phyloP scores from a whole-genome alignment of 371 early-diverging fungal species.

The Mortierella sp. region DNA sequence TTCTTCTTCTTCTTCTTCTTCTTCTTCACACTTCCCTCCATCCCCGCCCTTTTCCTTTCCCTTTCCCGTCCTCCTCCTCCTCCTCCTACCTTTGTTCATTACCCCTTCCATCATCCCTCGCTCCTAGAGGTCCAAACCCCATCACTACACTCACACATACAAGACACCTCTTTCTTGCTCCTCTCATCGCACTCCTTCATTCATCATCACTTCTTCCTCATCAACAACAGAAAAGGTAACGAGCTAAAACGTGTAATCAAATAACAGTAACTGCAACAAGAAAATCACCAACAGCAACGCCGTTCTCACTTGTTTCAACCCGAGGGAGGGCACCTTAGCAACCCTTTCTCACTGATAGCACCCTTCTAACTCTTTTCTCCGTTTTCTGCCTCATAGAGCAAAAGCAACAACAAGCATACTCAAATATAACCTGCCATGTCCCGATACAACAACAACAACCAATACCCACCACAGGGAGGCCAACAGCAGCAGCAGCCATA shows the following conservation, averaged over 20 bases:
- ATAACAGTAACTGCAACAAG: neutral
- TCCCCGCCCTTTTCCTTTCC: neutral
- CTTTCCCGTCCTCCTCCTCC: neutral
- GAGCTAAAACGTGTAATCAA: neutral
- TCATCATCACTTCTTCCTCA: neutral
- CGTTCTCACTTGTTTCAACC: neutral
- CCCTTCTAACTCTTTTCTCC: neutral
- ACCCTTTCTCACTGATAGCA: too few species aligned
- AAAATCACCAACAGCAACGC: neutral
- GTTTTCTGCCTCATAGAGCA: neutral
- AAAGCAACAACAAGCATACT: neutral
- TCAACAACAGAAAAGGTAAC: neutral
- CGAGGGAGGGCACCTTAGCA: neutral
- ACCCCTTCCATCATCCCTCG: constrained; percentile 17
- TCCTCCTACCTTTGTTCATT: neutral
- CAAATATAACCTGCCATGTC: constrained; percentile 17
- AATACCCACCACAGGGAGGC: constrained; percentile 39
- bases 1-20: neutral
- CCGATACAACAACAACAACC: constrained; percentile 37
- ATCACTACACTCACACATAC: neutral
- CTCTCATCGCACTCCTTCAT: neutral
- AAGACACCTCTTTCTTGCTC: neutral
- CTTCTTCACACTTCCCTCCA: neutral
- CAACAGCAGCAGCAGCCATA: constrained; percentile 35
- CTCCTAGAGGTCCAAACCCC: constrained; percentile 11